A percentile compares a stretch with the other conserved stretches of the same genome.
phyloP scores from a whole-genome alignment of 108 stramenopile species.

The Aurantiochytrium sp. region DNA sequence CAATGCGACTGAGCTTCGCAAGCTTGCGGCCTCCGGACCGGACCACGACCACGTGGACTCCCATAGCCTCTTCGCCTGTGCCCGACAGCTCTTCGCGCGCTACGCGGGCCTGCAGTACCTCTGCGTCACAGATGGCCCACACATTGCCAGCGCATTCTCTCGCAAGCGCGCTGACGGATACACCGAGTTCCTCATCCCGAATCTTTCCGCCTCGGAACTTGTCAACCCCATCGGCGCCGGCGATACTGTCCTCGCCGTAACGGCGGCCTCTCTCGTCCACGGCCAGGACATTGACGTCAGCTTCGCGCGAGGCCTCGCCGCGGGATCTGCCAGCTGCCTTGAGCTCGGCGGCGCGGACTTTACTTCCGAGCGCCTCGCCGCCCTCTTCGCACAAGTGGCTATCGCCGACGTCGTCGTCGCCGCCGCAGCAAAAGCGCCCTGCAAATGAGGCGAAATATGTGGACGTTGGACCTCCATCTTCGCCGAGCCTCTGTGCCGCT shows the following conservation, averaged over 20 bases:
- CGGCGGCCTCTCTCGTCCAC: background rate
- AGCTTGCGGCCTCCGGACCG: background rate
- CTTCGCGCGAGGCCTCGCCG: conserved; percentile 9
- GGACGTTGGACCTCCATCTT: no score
- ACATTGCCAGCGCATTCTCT: background rate
- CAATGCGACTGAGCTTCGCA: background rate
- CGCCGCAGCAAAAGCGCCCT: no score
- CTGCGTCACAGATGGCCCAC: background rate
- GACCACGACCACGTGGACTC: background rate
- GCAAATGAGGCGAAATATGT: no score
- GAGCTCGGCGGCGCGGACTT: background rate
- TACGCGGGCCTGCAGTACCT: background rate
- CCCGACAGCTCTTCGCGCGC: background rate
- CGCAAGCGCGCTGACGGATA: background rate
- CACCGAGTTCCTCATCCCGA: background rate
- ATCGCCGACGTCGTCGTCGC: background rate
- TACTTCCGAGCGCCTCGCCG: background rate
- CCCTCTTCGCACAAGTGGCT: background rate
- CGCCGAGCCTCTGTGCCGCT: no score
- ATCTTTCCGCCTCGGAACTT: background rate
- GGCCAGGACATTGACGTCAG: background rate
- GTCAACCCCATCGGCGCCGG: conserved; percentile 23
- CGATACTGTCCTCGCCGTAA: background rate
- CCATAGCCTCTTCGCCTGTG: background rate
- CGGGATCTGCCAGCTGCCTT: background rate